A percentile compares a stretch with the other conserved stretches of the same genome.
Conservation (phyloP, 805 yeast species). For the Ogataea glucozyma region DNA sequence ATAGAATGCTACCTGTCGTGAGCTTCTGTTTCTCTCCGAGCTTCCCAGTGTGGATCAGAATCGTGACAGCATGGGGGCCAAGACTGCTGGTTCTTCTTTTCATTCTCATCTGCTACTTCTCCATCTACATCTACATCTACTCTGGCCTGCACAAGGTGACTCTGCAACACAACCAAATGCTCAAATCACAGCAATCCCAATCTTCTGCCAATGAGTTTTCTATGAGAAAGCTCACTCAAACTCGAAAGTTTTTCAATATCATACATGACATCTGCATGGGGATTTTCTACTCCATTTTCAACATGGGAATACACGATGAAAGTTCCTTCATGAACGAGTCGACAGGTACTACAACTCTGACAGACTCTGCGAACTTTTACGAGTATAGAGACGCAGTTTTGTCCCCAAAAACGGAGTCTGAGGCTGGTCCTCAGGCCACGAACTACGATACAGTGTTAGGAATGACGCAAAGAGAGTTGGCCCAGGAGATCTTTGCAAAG, state of each 20-base stretch:
- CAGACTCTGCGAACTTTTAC: not conserved
- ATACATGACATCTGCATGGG: slow-evolving; percentile 15
- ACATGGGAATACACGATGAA: slow-evolving; percentile 11
- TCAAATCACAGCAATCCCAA: not conserved
- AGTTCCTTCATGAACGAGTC: slow-evolving; percentile 9
- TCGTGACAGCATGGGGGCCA: slow-evolving; percentile 22
- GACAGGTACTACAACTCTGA: not conserved
- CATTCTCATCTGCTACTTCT: slow-evolving; percentile 20
- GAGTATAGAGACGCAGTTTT: slow-evolving; percentile 1
- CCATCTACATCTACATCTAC: slow-evolving; percentile 23
- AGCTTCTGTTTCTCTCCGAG: slow-evolving; percentile 21
- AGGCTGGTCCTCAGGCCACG: no score
- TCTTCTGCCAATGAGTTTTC: no score
- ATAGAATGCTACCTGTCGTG: slow-evolving; percentile 16
- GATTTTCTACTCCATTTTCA: slow-evolving; percentile 18
- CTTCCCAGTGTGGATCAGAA: slow-evolving; percentile 21
- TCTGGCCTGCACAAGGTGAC: slow-evolving; percentile 14
- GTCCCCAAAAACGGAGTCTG: no score
- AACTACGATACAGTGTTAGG: not conserved
- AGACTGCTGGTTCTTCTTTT: slow-evolving; percentile 14
- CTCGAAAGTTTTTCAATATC: not conserved
- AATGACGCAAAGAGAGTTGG: slow-evolving; percentile 12
- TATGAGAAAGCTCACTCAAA: no score
- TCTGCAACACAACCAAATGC: slow-evolving; percentile 13
- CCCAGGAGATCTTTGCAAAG: slow-evolving; percentile 13